Conservation (phyloP, 805 yeast species). For the Metschnikowia lunata region DNA sequence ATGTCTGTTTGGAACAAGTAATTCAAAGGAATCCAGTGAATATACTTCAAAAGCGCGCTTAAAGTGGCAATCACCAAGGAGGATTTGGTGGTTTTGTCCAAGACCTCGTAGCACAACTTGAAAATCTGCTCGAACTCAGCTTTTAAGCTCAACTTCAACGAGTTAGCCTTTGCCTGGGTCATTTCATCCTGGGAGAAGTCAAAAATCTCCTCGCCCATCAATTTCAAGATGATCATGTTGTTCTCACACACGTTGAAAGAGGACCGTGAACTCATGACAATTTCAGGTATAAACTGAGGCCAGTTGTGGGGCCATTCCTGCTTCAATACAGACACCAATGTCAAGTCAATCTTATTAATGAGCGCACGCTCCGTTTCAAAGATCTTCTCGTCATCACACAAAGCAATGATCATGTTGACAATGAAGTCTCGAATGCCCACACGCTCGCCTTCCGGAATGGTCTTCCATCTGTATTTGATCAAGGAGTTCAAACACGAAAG, state of each 20-base stretch:
- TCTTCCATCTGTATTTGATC: slow-evolving; percentile 90
- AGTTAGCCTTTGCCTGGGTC: slow-evolving; percentile 91
- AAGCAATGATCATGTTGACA: slow-evolving; percentile 86
- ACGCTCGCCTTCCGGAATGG: slow-evolving; percentile 83
- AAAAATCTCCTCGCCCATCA: slow-evolving; percentile 92
- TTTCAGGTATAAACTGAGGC: slow-evolving; percentile 95
- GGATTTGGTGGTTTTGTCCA: slow-evolving; percentile 84
- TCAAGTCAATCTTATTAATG: slow-evolving; percentile 88
- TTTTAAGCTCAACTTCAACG: slow-evolving; percentile 76
- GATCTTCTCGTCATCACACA: slow-evolving; percentile 77
- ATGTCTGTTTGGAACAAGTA: slow-evolving; percentile 87
- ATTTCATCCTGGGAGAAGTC: slow-evolving; percentile 93
- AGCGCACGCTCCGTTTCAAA: slow-evolving; percentile 73
- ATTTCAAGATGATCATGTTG: slow-evolving; percentile 86
- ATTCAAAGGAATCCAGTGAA: slow-evolving; percentile 92
- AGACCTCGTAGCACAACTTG: slow-evolving; percentile 86
- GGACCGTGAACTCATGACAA: slow-evolving; percentile 77
- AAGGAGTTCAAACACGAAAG: slow-evolving; percentile 83
- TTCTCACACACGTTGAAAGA: slow-evolving; percentile 94
- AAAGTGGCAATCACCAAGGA: slow-evolving; percentile 81
- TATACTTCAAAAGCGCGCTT: slow-evolving; percentile 73
- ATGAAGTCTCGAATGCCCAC: slow-evolving; percentile 90
- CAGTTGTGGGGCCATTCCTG: slow-evolving; percentile 99
- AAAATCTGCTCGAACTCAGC: slow-evolving; percentile 91
- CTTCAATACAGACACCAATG: slow-evolving; percentile 88